Evolutionary conservation across 768 basidiomycete species (phyloP), one percentile per base, ranked within the genome.

Genomic region (Termitomyces sp.): DNA sequence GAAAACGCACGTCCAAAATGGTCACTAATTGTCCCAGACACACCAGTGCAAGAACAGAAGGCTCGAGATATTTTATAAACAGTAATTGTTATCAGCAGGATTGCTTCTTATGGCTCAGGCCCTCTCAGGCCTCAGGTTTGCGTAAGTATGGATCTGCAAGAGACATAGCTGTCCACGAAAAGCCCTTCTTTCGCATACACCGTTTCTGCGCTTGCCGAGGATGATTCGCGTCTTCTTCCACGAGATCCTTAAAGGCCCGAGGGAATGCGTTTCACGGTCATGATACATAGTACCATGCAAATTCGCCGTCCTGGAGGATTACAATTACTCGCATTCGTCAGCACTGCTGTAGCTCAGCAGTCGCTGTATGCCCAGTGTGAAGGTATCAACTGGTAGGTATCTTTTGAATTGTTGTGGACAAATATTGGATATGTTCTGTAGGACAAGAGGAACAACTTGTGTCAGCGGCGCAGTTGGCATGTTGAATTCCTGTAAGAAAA

Each of bases 371-470:
- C 62, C n/a, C 80, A 82, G 62, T 81, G 82, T 56, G 82, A 81
- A 42, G 80, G 82, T 24, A 76, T 71, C 33, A 78, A 78, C 70
- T 82, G 82, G 81, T 78, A 63, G 60, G 72, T 54, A 14, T 13
- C 22, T 30, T 16, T 0, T 4, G 39, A 56, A 20, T 7, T 33
- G 13, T 13, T 44, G 7, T 32, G 16, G 18, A 18, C 33, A 22
- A 13, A 12, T 32, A 6, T n/a, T 24, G 43, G 42, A 56, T 12
- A 37, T n/a, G 33, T 33, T 16, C 2, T 55, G 14, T 48, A 82
- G 81, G 81, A 74, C 74, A 30, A 81, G 82, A 14, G 72, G 71
- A 5, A 82, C 81, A 16, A 76, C 76, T 26, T 84, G 82, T 64
- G 75, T 72, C 50, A 69, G 74, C 36, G 78, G 79, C 37, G 66